Percentiles rank a stretch among this genome's conserved stretches.
phyloP scores from a whole-genome alignment of 2,329 filamentous ascomycete genomes.

The Diaporthe citri region DNA sequence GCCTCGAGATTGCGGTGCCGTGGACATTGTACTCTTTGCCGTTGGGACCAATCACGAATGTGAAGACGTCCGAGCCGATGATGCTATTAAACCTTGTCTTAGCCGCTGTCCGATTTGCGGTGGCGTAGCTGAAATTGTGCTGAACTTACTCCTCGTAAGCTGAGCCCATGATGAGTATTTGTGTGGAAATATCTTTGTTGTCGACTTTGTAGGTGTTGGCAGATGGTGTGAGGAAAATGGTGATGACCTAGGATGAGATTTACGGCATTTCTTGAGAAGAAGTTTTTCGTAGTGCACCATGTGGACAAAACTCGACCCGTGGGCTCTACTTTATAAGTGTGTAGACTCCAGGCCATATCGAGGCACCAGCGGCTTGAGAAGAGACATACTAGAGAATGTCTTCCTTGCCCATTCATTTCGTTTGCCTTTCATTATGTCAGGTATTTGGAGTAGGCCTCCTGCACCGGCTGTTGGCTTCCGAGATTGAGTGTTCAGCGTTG shows the following conservation, averaged over 20 bases:
- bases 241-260: accelerated
- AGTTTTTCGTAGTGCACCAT: too few relatives aligned
- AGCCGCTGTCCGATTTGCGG: not conserved
- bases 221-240: too few relatives aligned
- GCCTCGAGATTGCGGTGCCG: conserved; percentile 2
- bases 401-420: too few relatives aligned
- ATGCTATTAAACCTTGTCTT: not conserved
- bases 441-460: not conserved
- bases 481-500: not conserved
- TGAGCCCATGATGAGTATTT: not conserved
- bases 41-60: conserved; percentile 23
- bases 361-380: not conserved
- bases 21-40: conserved; percentile 26
- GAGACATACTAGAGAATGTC: not conserved
- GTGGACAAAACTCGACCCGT: not conserved
- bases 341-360: not conserved
- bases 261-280: not conserved
- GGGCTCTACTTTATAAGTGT: not conserved
- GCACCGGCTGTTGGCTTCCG: not conserved
- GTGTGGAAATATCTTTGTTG: too few relatives aligned
- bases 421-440: not conserved
- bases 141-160: not conserved
- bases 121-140: not conserved
- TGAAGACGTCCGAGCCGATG: conserved; percentile 26
- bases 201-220: not conserved